phyloP scores from a whole-genome alignment of 495 filamentous ascomycete genomes.

The Peziza echinospora region DNA sequence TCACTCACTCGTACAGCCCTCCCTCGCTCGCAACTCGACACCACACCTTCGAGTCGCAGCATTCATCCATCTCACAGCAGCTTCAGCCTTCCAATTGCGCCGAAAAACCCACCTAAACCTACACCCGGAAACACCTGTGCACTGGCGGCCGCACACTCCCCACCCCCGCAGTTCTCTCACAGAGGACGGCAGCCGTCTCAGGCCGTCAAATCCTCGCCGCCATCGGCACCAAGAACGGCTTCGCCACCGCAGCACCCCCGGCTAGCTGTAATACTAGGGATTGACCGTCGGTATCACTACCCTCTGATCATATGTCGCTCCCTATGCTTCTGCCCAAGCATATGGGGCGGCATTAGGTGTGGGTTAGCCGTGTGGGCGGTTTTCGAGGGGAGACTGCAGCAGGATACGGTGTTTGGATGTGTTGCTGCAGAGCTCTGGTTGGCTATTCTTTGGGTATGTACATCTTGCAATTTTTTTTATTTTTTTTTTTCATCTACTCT shows the following conservation, averaged over 20 bases:
- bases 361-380: slow-evolving; percentile 6
- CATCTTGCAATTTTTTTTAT: slow-evolving; percentile 1
- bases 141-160: too few species aligned
- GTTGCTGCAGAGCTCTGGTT: slow-evolving; percentile 40
- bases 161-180: slow-evolving; percentile 6
- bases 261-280: slow-evolving; percentile 41
- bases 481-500: too few species aligned
- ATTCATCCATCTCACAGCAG: too few species aligned
- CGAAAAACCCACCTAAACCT: too few species aligned
- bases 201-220: background rate
- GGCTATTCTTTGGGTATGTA: slow-evolving; percentile 63
- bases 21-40: too few species aligned
- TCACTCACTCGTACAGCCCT: too few species aligned
- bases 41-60: too few species aligned
- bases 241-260: slow-evolving; percentile 30
- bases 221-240: slow-evolving; percentile 6
- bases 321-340: slow-evolving; percentile 21
- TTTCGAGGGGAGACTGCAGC: slow-evolving; percentile 1
- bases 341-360: slow-evolving; percentile 16
- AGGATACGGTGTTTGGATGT: slow-evolving; percentile 7
- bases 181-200: slow-evolving; percentile 5
- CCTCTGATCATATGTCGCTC: slow-evolving; percentile 40
- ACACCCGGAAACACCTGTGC: too few species aligned
- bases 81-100: too few species aligned
- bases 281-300: slow-evolving; percentile 39